Evolutionary conservation across 306 rosid genomes (phyloP), one percentile per base, ranked within the genome.

Genomic region (Parietaria judaica): DNA sequence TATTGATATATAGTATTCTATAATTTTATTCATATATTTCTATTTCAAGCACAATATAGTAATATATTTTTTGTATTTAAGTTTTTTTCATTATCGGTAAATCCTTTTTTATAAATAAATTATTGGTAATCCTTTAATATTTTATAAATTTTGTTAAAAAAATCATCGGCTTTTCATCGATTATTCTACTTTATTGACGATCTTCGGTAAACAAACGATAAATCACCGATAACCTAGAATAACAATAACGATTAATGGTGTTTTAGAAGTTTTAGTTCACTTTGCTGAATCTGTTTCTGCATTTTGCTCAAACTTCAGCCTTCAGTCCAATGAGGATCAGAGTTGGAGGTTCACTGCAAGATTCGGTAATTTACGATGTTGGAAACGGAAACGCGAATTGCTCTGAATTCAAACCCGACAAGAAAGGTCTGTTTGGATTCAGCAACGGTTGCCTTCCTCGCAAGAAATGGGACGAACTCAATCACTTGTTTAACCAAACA

Each of bases 311-410:
- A 38, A 16, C 37, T 66, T 59, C 75, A 81, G 85, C 85, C 8
- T 84, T 87, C 38, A 63, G 43, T 23, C 70, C 85, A 6, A 3
- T 84, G 72, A 80, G 92, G 67, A 74, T 82, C 35, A 75, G 95
- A 82, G 1, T 84, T 34, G 95, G 92, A 76, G 95, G 95, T 10
- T 87, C 95, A 54, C 8, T 82, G 8, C 68, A 84, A 76, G 92
- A 87, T 72, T 78, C 68, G 16, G 64, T 82, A 14, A 58, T 68
- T 41, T 87, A 84, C 72, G 75, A 72, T 56, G 77, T 84, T 65
- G 86, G 92, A 0, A 38, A 11, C 3, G 66, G 50, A 36, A 17
- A 23, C 4, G 37, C 36, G 31, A 17, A 38, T 1, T 82, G 89
- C 63, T 71, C 73, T 2, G 10, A 15, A 0, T 38, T 82, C 36